Evolutionary conservation across 768 basidiomycete genomes (phyloP), one percentile per base, ranked within the genome.

Genomic region (Tulasnella sp.): DNA sequence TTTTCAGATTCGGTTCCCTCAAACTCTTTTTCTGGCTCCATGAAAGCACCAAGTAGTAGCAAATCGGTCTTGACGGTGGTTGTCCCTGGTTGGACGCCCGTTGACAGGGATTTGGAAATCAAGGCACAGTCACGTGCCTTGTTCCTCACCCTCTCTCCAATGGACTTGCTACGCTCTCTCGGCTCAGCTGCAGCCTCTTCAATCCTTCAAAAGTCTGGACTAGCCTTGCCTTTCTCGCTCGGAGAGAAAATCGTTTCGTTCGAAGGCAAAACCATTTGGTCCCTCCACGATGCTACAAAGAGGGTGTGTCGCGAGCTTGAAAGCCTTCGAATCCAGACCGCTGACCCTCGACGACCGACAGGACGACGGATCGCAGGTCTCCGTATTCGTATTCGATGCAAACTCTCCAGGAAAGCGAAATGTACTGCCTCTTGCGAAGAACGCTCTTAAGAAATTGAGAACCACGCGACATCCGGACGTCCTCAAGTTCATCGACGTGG

Each of bases 391-490:
- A 78, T 98, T 94, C 77, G 93, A 95, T 77, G 85, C 88, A 59
- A 67, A 67, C 29, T 42, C 68, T 35, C 47, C 72, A 22, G 87
- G 85, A 75, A 86, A 90, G 44, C 86, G 85, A 76, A 84, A 87
- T 39, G 81, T 87, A 11, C 81, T 91, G 67, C 86, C 88, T 0
- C 84, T 98, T 19, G 96, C 95, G 3, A 88, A 88, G 78, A 99
- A 98, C 80, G 88, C 94, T 1, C 82, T 98, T 63, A 88, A 91
- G 71, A 98, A 96, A 79, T 83, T 98, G 16, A 87, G 95, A 52
- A 90, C 92, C 3, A 92, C 90, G 9, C 88, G 97, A 40, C 97
- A 99, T 83, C 97, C 97, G 0, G 95, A 98, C 80, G 87, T 98
- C 1, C 87, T 99, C 76, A 95, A 92, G 78, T 98, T 95, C 81